Base-by-base conservation (phyloP, 2,329 filamentous ascomycete genomes). In the Scedosporium minutisporum region DNA sequence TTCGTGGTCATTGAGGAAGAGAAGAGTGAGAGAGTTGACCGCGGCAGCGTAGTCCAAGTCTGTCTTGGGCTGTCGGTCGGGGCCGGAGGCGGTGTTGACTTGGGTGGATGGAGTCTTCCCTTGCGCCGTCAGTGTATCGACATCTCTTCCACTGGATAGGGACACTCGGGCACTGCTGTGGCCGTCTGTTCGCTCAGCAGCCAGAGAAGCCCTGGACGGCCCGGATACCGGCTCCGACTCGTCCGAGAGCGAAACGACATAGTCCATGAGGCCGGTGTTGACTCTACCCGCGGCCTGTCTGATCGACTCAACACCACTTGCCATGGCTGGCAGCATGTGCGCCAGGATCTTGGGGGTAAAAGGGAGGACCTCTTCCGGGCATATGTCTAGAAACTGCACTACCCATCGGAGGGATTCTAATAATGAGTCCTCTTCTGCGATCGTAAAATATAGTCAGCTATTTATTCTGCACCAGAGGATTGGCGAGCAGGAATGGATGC, bases 1-100 rank as follows among this genome's bases (percentile, higher is more conserved):
- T 77, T 99, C 96, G 71, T 97, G 91, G 69, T 99, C 93, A 70
- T 99, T 97, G 61, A 99, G 78, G 70, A 99, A 97, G 61, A 97
- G 86, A 6, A 97, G 77, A 0, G 93, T 99, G 48, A 99, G 82
- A 7, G 93, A 95, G 73, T 89, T 96, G 58, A 99, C 95, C 4
- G 95, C 93, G 18, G 92, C 92, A 44, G 93, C 91, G 72, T 97
- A 99, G 75, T 99, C 93, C n/a, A 99, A 81, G 71, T 96, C 91
- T 10, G 85, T 80, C 63, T 83, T 82, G 10, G 78, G 77, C 42
- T 78, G 76, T 14, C 75, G 71, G 14, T 57, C 38, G 6, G 61
- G 18, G 10, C 33, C 46, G 4, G 33, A 21, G 46, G 23, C 10
- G 53, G 18, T 42, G 25, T 16, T 76, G 33, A 74, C 74, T 7